A percentile compares a stretch with the other conserved stretches of the same genome.
These are phyloP conservation scores for Didymella glomerata DNA, from an alignment of 2,329 filamentous ascomycete genomes.

Conservation along the genomic window DNA sequence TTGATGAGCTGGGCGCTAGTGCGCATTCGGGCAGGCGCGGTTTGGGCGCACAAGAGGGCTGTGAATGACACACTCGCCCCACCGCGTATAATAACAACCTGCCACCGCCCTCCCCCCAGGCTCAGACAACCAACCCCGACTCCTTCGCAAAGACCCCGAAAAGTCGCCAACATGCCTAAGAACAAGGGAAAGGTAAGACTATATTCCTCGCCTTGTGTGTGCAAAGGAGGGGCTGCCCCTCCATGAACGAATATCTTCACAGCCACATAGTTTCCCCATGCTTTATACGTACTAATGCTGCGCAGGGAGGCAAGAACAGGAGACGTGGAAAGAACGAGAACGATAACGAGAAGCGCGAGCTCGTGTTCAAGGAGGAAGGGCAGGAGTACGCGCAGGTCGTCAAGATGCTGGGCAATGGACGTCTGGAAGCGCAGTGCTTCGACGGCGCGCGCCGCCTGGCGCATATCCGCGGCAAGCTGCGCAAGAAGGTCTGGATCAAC, in stretches of 20 bases:
- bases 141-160: constrained; percentile 16
- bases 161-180: constrained; percentile 80
- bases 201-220: background rate
- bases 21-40: background rate
- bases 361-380: constrained; percentile 98
- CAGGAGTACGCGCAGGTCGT: constrained; percentile 90
- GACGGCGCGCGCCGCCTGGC: constrained; percentile 88
- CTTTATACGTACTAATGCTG: constrained; percentile 25
- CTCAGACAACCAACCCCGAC: constrained; percentile 22
- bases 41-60: constrained; percentile 10
- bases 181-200: constrained; percentile 94
- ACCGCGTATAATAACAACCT: constrained; percentile 16
- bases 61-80: constrained; percentile 16
- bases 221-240: constrained; percentile 32
- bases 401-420: constrained; percentile 96
- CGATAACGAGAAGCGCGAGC: constrained; percentile 98
- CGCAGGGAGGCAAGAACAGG: constrained; percentile 94
- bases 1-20: constrained; percentile 1
- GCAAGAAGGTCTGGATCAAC: constrained; percentile 95
- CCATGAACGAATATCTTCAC: no score
- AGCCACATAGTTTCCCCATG: background rate
- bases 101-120: constrained; percentile 10
- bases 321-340: constrained; percentile 96
- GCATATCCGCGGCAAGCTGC: constrained; percentile 92
- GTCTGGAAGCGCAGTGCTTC: constrained; percentile 93